Evolutionary conservation across 2,329 filamentous ascomycete genomes (phyloP).

Genomic region (Diaporthe citri): DNA sequence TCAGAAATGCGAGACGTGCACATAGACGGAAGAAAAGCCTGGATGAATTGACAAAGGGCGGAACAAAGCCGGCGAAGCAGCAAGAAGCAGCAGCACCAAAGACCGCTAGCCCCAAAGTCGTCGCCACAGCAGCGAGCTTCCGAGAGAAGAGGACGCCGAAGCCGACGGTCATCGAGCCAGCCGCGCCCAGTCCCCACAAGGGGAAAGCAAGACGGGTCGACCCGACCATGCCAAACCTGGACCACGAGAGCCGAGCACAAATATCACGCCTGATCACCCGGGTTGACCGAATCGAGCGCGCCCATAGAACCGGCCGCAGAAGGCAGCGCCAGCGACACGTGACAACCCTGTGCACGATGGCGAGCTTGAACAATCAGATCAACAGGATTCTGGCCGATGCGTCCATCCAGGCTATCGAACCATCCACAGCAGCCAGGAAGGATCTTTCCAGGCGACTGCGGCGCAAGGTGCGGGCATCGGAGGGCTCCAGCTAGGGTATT

Average conservation of each 20-base stretch:
- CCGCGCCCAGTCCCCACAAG: background rate
- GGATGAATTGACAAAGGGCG: too few species aligned
- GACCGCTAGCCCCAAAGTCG: background rate
- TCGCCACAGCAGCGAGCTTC: constrained; percentile 8
- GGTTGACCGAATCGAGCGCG: background rate
- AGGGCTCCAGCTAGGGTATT: background rate
- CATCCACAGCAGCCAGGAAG: background rate
- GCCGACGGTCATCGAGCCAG: background rate
- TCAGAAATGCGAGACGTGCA: background rate
- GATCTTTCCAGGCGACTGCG: background rate
- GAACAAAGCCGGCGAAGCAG: background rate
- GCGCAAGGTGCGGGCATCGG: background rate
- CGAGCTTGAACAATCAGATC: background rate
- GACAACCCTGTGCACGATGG: background rate
- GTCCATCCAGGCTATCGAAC: fast-evolving
- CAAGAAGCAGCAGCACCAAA: too few species aligned
- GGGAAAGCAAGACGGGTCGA: background rate
- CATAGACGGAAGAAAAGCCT: background rate
- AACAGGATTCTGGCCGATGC: background rate
- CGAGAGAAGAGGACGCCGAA: background rate
- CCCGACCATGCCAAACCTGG: background rate
- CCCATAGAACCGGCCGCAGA: background rate
- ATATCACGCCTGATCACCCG: background rate
- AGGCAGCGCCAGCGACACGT: background rate
- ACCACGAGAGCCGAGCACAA: background rate